Evolutionary conservation across 2,329 filamentous ascomycete species (phyloP).

Genomic region (Colletotrichum chlorophyti): DNA sequence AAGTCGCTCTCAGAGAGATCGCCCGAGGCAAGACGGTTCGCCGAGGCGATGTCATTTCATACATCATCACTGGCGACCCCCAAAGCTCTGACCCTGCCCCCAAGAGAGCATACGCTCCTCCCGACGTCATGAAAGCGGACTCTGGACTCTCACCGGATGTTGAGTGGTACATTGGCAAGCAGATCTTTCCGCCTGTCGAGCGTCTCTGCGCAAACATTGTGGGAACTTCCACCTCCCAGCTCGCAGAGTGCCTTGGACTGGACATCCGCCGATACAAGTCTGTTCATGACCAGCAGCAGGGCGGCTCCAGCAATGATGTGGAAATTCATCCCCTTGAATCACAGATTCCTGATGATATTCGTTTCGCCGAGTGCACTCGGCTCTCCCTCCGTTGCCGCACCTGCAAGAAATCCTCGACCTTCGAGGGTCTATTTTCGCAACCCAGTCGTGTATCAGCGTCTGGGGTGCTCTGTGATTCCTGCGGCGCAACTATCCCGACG

Average conservation of each 20-base stretch:
- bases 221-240: conserved; percentile 86
- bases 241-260: conserved; percentile 92
- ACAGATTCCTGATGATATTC: conserved; percentile 89
- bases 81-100: conserved; percentile 73
- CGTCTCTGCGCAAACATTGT: conserved; percentile 95
- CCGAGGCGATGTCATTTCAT: conserved; percentile 94
- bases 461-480: conserved; percentile 76
- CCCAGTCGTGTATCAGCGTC: conserved; percentile 70
- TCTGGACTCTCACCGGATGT: conserved; percentile 83
- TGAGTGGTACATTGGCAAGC: conserved; percentile 98
- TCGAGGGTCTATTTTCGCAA: conserved; percentile 74
- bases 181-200: conserved; percentile 97
- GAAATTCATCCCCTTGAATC: conserved; percentile 93
- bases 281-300: conserved; percentile 51
- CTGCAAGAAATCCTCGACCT: conserved; percentile 76
- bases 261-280: conserved; percentile 84
- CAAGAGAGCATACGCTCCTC: conserved; percentile 87
- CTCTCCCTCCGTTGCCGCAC: conserved; percentile 80
- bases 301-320: conserved; percentile 59
- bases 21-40: conserved; percentile 87
- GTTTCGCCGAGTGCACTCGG: conserved; percentile 82
- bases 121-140: conserved; percentile 82
- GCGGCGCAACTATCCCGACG: conserved; percentile 69
- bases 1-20: conserved; percentile 89
- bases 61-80: conserved; percentile 84